Percentiles rank a stretch among this genome's conserved stretches.
Conservation (phyloP, 78 protist species). For the Ministeria vibrans region DNA sequence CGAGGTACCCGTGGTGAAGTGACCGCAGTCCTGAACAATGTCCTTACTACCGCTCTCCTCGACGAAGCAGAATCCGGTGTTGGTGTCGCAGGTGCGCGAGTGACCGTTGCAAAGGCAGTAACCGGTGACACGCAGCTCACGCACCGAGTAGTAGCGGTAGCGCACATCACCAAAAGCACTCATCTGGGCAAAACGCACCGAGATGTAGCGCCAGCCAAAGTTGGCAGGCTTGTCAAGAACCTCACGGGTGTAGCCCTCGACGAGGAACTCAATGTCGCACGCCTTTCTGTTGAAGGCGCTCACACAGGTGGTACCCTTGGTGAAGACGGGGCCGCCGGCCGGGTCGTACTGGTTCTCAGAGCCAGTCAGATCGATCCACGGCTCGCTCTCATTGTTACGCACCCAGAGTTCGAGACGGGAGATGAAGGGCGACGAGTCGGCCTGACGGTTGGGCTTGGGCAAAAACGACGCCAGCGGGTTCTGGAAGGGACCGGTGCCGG, state of each 20-base stretch:
- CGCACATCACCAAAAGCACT: neutral
- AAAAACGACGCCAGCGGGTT: too few relatives aligned
- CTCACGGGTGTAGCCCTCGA: neutral
- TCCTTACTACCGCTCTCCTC: neutral
- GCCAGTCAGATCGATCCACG: constrained; percentile 5
- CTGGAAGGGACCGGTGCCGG: neutral
- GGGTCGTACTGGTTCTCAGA: neutral
- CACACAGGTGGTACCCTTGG: too few relatives aligned
- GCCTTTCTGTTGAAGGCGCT: too few relatives aligned
- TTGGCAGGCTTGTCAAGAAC: neutral
- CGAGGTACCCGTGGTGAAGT: neutral
- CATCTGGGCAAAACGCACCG: neutral
- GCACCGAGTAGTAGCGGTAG: neutral
- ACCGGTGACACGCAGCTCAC: neutral
- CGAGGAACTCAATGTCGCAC: neutral
- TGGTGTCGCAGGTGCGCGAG: neutral
- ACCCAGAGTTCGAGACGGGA: constrained; percentile 4
- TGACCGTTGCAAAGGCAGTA: constrained; percentile 4
- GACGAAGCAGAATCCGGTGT: neutral
- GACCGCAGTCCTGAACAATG: neutral
- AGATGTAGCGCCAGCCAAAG: neutral
- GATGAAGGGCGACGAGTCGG: neutral
- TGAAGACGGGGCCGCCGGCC: neutral
- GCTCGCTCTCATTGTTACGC: neutral
- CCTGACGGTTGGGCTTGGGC: neutral